Percentiles rank a stretch among this genome's conserved stretches.
phyloP scores from a whole-genome alignment of 257 asterid species.

The Echium plantagineum region DNA sequence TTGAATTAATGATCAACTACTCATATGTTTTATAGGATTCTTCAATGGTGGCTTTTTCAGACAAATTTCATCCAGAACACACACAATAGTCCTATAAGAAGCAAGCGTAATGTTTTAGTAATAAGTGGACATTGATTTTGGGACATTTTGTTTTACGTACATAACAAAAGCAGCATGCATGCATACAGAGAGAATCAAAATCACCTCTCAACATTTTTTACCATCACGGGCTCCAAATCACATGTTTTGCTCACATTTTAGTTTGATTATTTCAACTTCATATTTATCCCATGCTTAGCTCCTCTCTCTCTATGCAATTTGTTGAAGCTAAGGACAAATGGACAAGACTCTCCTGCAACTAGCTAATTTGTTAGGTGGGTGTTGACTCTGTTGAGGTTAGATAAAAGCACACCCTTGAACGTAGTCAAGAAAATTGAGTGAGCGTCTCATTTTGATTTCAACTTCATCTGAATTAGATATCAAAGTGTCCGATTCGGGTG shows the following conservation, averaged over 20 bases:
- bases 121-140: not conserved
- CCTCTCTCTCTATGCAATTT: constrained; percentile 12
- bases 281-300: constrained; percentile 36
- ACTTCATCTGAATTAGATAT: too few species aligned
- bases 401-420: too few species aligned
- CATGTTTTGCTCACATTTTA: constrained; percentile 39
- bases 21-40: not conserved
- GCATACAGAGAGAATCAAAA: not conserved
- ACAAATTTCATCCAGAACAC: not conserved
- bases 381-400: too few species aligned
- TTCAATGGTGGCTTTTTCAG: not conserved
- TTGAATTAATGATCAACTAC: not conserved
- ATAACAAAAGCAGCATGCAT: not conserved
- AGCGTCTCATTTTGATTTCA: too few species aligned
- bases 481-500: too few species aligned
- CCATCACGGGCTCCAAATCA: constrained; percentile 45
- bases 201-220: constrained; percentile 25
- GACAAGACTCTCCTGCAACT: too few species aligned
- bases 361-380: too few species aligned
- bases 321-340: too few species aligned
- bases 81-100: not conserved
- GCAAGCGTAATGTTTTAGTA: too few species aligned
- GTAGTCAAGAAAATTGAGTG: too few species aligned
- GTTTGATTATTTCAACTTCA: constrained; percentile 15
- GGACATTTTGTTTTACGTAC: not conserved